Base-by-base conservation (phyloP, 495 filamentous ascomycete genomes). In the Chaetomium fimeti region DNA sequence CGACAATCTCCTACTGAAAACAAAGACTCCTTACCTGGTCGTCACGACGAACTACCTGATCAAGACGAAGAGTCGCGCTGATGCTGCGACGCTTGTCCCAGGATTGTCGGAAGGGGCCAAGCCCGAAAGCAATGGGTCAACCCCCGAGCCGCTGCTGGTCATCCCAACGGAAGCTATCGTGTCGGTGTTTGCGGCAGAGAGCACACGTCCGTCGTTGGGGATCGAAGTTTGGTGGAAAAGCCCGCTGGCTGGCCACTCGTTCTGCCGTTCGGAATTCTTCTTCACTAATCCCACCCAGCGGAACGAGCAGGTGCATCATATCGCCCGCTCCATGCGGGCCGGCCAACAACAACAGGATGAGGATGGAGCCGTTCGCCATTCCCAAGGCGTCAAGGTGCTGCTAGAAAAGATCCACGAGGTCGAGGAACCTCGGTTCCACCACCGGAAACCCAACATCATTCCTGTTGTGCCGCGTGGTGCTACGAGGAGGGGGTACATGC, bases 21-120 rank as follows among this genome's bases (percentile, higher is more conserved):
- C 91, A 73, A 93, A 90, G 77, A 90, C 86, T 69, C 91, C 95
- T 65, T 97, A 91, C 67, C 78, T 97, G 36, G 94, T 97, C n/a
- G 82, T 97, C 42, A 97, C 93, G 12, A 87, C 93, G 53, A 85
- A 86, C 27, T 88, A 96, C 74, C 73, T 98, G 45, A 72, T 96
- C 63, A 87, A 91, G 52, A 91, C 92, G 76, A 95, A 91, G 74
- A 82, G 79, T 67, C 87, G 88, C 69, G 88, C 89, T 60, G 82
- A 88, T 51, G 90, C 75, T 22, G 32, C 68, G 49, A 66, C 69
- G n/a, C 67, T 75, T 13, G 77, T 81, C 61, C 80, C 80, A 0
- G 65, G 68, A 24, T 62, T 80, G 32, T 69, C 60, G 12, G 60
- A 60, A 36, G 51, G 53, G 20, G 27, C 15, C 49, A 66, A 67